phyloP scores from a whole-genome alignment of 1,284 basidiomycete genomes.

The Ganoderma multipileum region DNA sequence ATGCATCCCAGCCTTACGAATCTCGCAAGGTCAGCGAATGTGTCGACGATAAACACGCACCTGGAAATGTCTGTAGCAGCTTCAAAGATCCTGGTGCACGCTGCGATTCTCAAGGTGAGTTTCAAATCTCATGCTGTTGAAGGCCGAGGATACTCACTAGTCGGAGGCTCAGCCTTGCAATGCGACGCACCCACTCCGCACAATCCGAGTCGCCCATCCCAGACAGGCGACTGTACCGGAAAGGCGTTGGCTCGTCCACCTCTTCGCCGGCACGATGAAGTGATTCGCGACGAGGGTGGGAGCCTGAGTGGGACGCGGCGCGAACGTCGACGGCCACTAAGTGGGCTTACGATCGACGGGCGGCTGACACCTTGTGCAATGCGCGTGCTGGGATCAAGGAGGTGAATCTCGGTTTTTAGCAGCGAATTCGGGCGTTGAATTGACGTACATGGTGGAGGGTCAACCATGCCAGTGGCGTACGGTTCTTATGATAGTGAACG shows the following conservation, averaged over 20 bases:
- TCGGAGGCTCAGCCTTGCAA: constrained; percentile 17
- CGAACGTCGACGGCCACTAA: constrained; percentile 20
- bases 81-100: not conserved
- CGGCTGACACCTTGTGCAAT: not conserved
- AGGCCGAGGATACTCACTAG: not conserved
- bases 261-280: not conserved
- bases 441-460: constrained; percentile 8
- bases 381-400: not conserved
- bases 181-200: constrained; percentile 18
- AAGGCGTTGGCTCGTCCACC: constrained; percentile 14
- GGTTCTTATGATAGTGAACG: not conserved
- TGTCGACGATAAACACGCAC: too few species aligned
- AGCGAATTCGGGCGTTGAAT: not conserved
- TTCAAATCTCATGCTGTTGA: not conserved
- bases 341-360: constrained; percentile 12
- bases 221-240: constrained; percentile 18
- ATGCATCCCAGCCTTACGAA: too few species aligned
- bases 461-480: not conserved
- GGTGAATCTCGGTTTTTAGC: not conserved
- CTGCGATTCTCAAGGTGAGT: not conserved
- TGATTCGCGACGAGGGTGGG: constrained; percentile 4
- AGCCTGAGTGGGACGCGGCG: constrained; percentile 13
- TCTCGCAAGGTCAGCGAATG: too few species aligned
- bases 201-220: constrained; percentile 18
- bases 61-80: too few species aligned